Percentiles rank a stretch among this genome's conserved stretches.
Evolutionary conservation across 2,329 filamentous ascomycete species (phyloP).

Genomic region (Sporothrix pseudoabietina): DNA sequence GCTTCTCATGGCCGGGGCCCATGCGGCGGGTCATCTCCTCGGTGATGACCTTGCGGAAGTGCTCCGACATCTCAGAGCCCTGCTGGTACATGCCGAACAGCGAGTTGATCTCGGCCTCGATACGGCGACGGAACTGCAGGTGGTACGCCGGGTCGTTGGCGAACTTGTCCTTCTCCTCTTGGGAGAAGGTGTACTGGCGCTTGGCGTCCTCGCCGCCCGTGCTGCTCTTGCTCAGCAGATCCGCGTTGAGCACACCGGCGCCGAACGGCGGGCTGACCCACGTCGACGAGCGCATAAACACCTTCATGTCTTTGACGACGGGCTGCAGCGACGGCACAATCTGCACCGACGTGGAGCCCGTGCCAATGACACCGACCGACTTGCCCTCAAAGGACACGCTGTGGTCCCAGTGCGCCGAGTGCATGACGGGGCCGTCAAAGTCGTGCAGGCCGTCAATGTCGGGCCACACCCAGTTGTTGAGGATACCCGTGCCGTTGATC

Average conservation of each 20-base stretch:
- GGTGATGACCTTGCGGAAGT: conserved; percentile 45
- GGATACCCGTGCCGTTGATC: conserved; percentile 35
- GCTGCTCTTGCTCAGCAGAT: conserved; percentile 37
- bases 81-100: conserved; percentile 39
- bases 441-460: conserved; percentile 41
- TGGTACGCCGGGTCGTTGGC: conserved; percentile 28
- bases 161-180: conserved; percentile 31
- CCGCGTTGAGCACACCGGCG: conserved; percentile 37
- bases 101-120: conserved; percentile 34
- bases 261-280: conserved; percentile 33
- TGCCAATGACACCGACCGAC: conserved; percentile 40
- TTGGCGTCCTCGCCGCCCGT: conserved; percentile 38
- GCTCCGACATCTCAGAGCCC: conserved; percentile 46
- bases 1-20: conserved; percentile 46
- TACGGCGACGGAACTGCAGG: conserved; percentile 32
- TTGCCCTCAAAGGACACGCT: conserved; percentile 36
- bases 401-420: conserved; percentile 40
- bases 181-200: conserved; percentile 43
- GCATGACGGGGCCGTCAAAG: conserved; percentile 39
- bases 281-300: conserved; percentile 33
- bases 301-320: conserved; percentile 28
- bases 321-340: conserved; percentile 38
- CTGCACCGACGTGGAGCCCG: conserved; percentile 40
- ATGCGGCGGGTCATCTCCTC: conserved; percentile 49
- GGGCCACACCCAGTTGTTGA: conserved; percentile 39